Evolutionary conservation across 2,329 filamentous ascomycete genomes (phyloP).

Genomic region (Penicillium italicum): DNA sequence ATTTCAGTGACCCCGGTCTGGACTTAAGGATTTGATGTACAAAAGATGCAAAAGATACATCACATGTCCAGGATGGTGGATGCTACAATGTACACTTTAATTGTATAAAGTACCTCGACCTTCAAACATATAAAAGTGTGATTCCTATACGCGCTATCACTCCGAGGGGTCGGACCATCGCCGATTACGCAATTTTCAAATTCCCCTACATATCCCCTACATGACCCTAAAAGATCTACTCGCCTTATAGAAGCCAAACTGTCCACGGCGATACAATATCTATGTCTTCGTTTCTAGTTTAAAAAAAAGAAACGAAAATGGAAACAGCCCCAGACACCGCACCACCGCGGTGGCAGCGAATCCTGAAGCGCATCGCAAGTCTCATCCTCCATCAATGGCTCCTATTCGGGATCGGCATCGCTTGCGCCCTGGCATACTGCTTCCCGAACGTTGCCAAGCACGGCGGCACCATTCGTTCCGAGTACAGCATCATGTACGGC

Average conservation of each 20-base stretch:
- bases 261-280: not conserved
- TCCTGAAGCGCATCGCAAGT: slow-evolving; percentile 19
- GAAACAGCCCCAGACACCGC: not conserved
- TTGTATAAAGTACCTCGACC: not conserved
- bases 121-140: not conserved
- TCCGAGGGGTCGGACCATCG: slow-evolving; percentile 15
- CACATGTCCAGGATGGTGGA: not conserved
- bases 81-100: too few species aligned
- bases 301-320: not conserved
- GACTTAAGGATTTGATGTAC: not conserved
- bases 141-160: slow-evolving; percentile 6
- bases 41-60: not conserved
- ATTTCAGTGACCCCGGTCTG: slow-evolving; percentile 10
- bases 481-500: slow-evolving; percentile 59
- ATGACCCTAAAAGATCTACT: not conserved
- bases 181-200: slow-evolving; percentile 15
- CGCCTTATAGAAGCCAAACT: not conserved
- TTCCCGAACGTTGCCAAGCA: slow-evolving; percentile 51
- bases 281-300: not conserved
- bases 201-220: not conserved
- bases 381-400: slow-evolving; percentile 58
- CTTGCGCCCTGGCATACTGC: slow-evolving; percentile 53
- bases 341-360: slow-evolving; percentile 6
- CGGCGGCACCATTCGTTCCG: slow-evolving; percentile 39
- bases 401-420: slow-evolving; percentile 57